Conservation (phyloP, 352 stramenopile genomes). For the Pythium utonaiense region DNA sequence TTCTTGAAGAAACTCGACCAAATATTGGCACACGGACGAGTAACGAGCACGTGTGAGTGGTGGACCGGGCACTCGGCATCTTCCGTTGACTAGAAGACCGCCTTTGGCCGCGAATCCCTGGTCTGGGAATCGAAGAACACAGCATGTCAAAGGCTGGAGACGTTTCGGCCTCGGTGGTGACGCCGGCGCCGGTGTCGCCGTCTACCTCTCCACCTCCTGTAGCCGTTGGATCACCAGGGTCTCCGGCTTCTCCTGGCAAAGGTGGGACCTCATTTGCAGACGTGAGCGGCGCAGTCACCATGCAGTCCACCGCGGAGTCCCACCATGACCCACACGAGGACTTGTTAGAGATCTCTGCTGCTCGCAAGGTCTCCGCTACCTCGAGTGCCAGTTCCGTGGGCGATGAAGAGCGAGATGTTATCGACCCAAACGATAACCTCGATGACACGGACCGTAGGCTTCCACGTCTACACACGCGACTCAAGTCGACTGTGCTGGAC, state of each 20-base stretch:
- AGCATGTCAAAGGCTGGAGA: neutral
- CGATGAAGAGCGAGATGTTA: constrained; percentile 2
- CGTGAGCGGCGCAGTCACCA: constrained; percentile 4
- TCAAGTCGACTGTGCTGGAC: constrained; percentile 23
- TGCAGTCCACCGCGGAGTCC: constrained; percentile 3
- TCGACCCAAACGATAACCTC: neutral
- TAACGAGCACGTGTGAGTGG: neutral
- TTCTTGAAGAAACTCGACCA: neutral
- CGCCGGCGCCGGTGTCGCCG: neutral
- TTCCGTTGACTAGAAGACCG: neutral
- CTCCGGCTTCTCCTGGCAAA: constrained; percentile 2
- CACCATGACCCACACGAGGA: neutral
- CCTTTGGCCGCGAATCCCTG: neutral
- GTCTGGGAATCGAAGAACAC: neutral
- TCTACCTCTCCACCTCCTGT: neutral
- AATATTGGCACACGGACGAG: neutral
- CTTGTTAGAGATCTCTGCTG: constrained; percentile 13
- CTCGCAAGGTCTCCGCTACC: constrained; percentile 13
- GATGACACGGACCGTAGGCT: constrained; percentile 2
- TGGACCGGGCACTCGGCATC: neutral
- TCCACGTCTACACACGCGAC: constrained; percentile 9
- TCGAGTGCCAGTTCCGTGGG: constrained; percentile 14
- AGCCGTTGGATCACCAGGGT: neutral
- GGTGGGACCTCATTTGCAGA: constrained; percentile 12
- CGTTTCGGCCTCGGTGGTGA: neutral